Evolutionary conservation across 768 basidiomycete genomes (phyloP), one percentile per base, ranked within the genome.

Genomic region (Galerina sulciceps): DNA sequence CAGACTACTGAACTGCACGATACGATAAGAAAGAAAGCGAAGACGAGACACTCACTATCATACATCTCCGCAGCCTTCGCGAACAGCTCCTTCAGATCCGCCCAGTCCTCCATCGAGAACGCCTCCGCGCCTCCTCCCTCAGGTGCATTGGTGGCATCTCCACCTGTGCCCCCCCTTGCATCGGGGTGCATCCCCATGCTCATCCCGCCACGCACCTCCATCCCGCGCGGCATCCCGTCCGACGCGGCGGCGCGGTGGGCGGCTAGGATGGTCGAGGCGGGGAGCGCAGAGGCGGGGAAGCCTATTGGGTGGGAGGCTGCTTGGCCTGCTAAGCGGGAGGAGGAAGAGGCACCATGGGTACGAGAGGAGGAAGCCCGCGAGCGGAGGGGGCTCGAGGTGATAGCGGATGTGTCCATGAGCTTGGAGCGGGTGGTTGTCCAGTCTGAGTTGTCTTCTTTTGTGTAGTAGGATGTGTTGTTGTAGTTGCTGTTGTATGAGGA

Each of bases 51-150:
- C 81, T 61, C 67, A 86, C 86, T 74, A 61, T 89, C 86, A 62
- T 85, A 87, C 57, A 79, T 76, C 59, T 86, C 82, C 3, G 79
- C 76, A 17, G 86, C 86, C 49, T 79, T 78, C 0, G 75, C 72
- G 67, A 86, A 87, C 10, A 88, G 75, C 56, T 86, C 84, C 69
- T 88, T 89, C 43, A 89, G 73, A 69, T 85, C 83, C 53, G 85
- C 79, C 89, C 88, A 89, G 65, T 89, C 87, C 53, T 83, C 81
- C 47, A 75, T 61, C 49, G 75, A 72, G 55, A 72, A 78, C 0
- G 70, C 65, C 53, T 22, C 15, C 55, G n/a, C 5, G 51, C 23
- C 23, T 1, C 50, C 42, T 6, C n/a, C n/a, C n/a, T n/a, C n/a
- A n/a, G n/a, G n/a, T n/a, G n/a, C n/a, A n/a, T n/a, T n/a, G n/a